Conservation (phyloP, 192 early-diverging fungal species). For the Backusella mclennaniae region DNA sequence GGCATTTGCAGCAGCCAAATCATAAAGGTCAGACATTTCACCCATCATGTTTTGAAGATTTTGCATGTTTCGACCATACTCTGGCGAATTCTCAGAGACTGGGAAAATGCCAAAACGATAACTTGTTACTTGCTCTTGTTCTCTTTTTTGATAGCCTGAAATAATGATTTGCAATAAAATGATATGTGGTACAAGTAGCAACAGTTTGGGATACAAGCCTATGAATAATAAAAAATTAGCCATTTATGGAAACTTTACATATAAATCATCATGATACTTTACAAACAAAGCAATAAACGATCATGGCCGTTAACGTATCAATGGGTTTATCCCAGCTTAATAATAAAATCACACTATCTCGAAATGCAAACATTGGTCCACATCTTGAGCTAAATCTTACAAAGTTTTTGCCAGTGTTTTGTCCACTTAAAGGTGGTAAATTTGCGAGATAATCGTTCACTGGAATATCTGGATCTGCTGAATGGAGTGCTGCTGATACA, state of each 20-base stretch:
- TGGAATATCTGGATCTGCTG: conserved; percentile 37
- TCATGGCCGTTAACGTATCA: conserved; percentile 53
- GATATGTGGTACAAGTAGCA: conserved; percentile 33
- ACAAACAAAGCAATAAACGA: conserved; percentile 55
- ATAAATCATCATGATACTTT: conserved; percentile 12
- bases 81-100: conserved; percentile 42
- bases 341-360: conserved; percentile 60
- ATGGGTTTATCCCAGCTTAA: conserved; percentile 71
- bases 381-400: conserved; percentile 63
- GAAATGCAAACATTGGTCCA: conserved; percentile 59
- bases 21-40: conserved; percentile 49
- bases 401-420: conserved; percentile 70
- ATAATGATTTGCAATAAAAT: conserved; percentile 19
- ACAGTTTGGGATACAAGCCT: conserved; percentile 35
- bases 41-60: conserved; percentile 83
- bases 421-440: conserved; percentile 52
- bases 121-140: not conserved
- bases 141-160: conserved; percentile 6
- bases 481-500: conserved; percentile 46
- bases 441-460: conserved; percentile 41
- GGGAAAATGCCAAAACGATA: not conserved
- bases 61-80: conserved; percentile 68
- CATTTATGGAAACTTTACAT: not conserved
- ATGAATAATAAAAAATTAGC: not conserved
- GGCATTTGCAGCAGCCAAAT: conserved; percentile 37